Base-by-base conservation (phyloP, 805 yeast species). In the Wickerhamomyces queroliae region DNA sequence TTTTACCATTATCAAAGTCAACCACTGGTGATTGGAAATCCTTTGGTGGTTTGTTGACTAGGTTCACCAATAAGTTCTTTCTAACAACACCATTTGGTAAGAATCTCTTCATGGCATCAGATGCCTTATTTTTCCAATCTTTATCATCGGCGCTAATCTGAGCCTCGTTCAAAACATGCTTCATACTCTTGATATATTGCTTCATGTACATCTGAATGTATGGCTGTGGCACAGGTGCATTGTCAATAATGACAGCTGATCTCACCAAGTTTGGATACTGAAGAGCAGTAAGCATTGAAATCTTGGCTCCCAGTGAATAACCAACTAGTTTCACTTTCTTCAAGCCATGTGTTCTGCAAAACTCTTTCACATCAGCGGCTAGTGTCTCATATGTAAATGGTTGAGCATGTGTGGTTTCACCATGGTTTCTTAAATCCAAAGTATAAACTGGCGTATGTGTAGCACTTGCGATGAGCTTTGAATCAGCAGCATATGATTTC, bases 91-190 rank as follows among this genome's bases (percentile, higher is more conserved):
- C 56, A 72, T 91, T 93, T 48, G 99, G 99, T 69, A 91, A 84
- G 66, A 89, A 93, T 70, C 87, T 90, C 62, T 89, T 90, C 60
- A 87, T 81, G 64, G 91, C 76, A 61, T 86, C 85, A 42, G 91
- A 82, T 40, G 96, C 96, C 71, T 91, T 91, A 52, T 90, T 88
- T 36, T 96, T 95, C 62, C 62, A 53, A 26, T 51, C 53, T 38
- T 56, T 55, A 39, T 58, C 59, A 15, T 40, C 43, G 13, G 56
- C 48, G 21, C 37, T 43, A 25, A 59, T 55, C 17, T 45, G 47
- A 8, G 50, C 49, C 50, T 87, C 81, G 69, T 84, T 84, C 46
- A 95, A 83, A 56, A 91, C 83, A 76, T 91, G 88, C 78, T 87
- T 85, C 65, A 70, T 60, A 6, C 67, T 71, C 35, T 62, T 49